These are phyloP conservation scores for Sugiyamaella japonica DNA, from an alignment of 1,139 yeast genomes.

Conservation along the genomic window DNA sequence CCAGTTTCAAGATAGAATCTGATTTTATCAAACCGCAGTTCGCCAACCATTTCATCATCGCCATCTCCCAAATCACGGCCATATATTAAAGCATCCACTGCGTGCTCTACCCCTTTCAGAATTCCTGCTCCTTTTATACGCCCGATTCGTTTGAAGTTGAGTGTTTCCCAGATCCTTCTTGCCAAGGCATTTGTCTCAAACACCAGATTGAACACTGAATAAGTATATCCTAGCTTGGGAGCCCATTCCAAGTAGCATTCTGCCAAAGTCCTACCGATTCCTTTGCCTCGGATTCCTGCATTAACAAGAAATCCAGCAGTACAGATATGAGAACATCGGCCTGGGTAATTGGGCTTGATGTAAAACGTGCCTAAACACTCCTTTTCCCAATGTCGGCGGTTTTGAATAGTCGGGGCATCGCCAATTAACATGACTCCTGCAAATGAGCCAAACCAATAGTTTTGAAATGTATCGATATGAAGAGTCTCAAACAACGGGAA, in stretches of 20 bases:
- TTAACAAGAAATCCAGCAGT: conserved; percentile 87
- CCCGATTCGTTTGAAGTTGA: conserved; percentile 76
- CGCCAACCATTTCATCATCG: conserved; percentile 54
- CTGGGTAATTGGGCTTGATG: conserved; percentile 87
- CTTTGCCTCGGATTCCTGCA: conserved; percentile 88
- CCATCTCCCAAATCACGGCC: conserved; percentile 54
- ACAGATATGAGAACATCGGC: conserved; percentile 89
- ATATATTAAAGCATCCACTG: conserved; percentile 79
- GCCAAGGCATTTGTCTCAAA: conserved; percentile 88
- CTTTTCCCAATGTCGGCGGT: conserved; percentile 76
- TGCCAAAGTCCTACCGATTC: conserved; percentile 81
- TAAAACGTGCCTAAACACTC: conserved; percentile 84
- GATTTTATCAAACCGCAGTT: conserved; percentile 72
- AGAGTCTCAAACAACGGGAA: conserved; percentile 81
- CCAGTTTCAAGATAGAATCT: conserved; percentile 81
- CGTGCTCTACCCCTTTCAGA: conserved; percentile 74
- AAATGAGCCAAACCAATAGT: conserved; percentile 87
- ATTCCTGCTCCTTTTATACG: conserved; percentile 82
- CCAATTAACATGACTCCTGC: conserved; percentile 83
- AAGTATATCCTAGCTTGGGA: conserved; percentile 80
- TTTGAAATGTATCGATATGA: conserved; percentile 68
- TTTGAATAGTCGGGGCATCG: conserved; percentile 38
- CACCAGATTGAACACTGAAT: conserved; percentile 78
- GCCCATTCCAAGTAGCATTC: conserved; percentile 91
- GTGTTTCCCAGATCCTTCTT: conserved; percentile 69